Percentiles rank a stretch among this genome's conserved stretches.
Evolutionary conservation across 1,284 basidiomycete genomes (phyloP).

Genomic region (Mixia osmundae): DNA sequence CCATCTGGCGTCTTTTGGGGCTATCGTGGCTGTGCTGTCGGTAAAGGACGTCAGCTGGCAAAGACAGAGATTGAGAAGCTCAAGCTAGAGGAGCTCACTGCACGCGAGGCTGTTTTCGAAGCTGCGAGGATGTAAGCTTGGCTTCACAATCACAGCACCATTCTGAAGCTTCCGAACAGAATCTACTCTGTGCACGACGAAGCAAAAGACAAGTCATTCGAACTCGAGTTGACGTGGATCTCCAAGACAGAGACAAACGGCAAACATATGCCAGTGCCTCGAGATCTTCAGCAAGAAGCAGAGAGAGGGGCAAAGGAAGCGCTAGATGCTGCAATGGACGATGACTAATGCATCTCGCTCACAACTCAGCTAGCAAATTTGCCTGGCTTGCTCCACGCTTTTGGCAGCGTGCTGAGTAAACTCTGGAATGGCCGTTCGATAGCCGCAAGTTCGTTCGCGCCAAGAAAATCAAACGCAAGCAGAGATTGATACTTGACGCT

Average conservation of each 20-base stretch:
- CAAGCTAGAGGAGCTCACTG: constrained; percentile 49
- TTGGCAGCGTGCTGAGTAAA: too few species aligned
- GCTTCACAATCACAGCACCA: background rate
- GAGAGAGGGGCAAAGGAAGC: too few species aligned
- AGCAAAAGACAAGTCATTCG: constrained; percentile 89
- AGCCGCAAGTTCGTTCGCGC: too few species aligned
- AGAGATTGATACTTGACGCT: too few species aligned
- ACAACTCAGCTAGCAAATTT: too few species aligned
- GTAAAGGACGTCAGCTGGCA: constrained; percentile 87
- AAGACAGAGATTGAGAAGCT: constrained; percentile 98
- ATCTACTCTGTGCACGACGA: constrained; percentile 97
- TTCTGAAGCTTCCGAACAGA: constrained; percentile 26
- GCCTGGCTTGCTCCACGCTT: too few species aligned
- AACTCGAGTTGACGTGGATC: constrained; percentile 94
- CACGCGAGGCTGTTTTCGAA: constrained; percentile 66
- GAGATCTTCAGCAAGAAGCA: too few species aligned
- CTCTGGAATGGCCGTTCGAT: too few species aligned
- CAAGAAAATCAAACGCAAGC: too few species aligned
- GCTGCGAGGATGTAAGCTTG: constrained; percentile 81
- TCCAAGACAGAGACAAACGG: constrained; percentile 62
- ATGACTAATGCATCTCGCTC: too few species aligned
- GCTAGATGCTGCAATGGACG: too few species aligned
- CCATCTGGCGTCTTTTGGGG: constrained; percentile 81
- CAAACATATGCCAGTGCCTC: constrained; percentile 58
- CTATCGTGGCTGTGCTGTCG: constrained; percentile 78